Base-by-base conservation (phyloP, 1,284 basidiomycete species). In the Ceratobasidium sp. region DNA sequence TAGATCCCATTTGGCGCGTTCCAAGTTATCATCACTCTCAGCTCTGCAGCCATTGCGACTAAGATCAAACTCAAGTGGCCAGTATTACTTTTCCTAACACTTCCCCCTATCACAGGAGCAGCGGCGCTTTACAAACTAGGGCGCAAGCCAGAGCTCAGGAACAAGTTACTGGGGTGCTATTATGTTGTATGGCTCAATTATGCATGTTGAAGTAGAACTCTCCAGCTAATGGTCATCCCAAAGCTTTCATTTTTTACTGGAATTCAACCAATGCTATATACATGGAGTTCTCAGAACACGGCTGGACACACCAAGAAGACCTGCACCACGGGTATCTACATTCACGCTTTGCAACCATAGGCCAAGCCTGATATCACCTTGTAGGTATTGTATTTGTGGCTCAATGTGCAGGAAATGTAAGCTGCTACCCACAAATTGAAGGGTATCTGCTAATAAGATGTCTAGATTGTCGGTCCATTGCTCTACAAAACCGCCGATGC, bases 1-100 rank as follows among this genome's bases (percentile, higher is more conserved):
- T 76, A 78, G 58, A 77, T 85, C 54, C 84, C 83, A 1, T 84
- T 83, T 69, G 77, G 78, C 32, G 80, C 77, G n/a, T 76, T 85
- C 58, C 81, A 83, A 73, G 80, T 86, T 54, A 73, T 81, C 69
- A 50, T 80, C 32, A 80, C 81, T 47, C 73, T 84, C 25, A 49
- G 76, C 42, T 74, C 78, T 4, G 84, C 82, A 40, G 80, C 73
- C 49, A 74, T 84, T 38, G 81, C 82, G 27, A 83, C 80, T 71
- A 78, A 77, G 67, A 79, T 82, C 73, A 84, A 84, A 75, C 76
- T 84, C 34, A 81, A 84, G 70, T 84, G 80, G 78, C 83, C 83
- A 15, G 82, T 85, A 29, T 73, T 85, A 34, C 80, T 84, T 71
- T 76, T 73, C 31, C 74, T 80, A 15, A 76, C 77, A 20, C 73